Conservation (phyloP, 352 stramenopile species). For the Phytophthora quininea region DNA sequence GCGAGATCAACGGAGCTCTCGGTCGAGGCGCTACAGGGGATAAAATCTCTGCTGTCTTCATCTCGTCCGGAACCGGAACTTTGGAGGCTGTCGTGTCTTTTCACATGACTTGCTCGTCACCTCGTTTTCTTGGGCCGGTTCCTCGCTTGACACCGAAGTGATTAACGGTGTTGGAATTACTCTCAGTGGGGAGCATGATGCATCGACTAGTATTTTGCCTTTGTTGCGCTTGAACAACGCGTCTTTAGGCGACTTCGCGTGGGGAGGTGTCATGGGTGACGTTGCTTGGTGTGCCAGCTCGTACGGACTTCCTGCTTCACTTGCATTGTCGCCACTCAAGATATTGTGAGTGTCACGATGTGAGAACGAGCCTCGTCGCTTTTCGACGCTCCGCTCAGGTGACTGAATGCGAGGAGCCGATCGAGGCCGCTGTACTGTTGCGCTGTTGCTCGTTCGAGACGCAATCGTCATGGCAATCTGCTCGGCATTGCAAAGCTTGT, state of each 20-base stretch:
- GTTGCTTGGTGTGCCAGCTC: constrained; percentile 20
- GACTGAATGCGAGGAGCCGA: constrained; percentile 29
- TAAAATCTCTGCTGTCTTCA: background rate
- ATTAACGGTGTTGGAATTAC: constrained; percentile 25
- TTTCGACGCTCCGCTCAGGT: constrained; percentile 31
- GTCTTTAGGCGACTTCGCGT: background rate
- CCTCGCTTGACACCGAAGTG: background rate
- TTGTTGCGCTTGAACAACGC: constrained; percentile 16
- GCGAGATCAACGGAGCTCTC: constrained; percentile 1
- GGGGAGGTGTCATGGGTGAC: constrained; percentile 4
- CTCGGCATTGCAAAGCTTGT: constrained; percentile 19
- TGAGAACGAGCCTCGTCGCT: constrained; percentile 28
- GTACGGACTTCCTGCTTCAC: constrained; percentile 1
- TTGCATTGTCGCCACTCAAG: constrained; percentile 1
- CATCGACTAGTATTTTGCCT: constrained; percentile 30
- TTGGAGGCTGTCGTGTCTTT: constrained; percentile 16
- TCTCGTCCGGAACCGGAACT: constrained; percentile 1
- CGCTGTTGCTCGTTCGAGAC: constrained; percentile 12
- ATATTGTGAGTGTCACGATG: constrained; percentile 6
- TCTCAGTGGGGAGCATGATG: constrained; percentile 35
- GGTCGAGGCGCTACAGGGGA: constrained; percentile 1
- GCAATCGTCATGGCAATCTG: constrained; percentile 34
- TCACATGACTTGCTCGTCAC: constrained; percentile 3
- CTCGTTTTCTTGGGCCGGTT: background rate
- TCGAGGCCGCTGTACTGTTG: constrained; percentile 17